These are phyloP conservation scores for Clonostachys sp. DNA, from an alignment of 2,329 filamentous ascomycete species.

Conservation along the genomic window DNA sequence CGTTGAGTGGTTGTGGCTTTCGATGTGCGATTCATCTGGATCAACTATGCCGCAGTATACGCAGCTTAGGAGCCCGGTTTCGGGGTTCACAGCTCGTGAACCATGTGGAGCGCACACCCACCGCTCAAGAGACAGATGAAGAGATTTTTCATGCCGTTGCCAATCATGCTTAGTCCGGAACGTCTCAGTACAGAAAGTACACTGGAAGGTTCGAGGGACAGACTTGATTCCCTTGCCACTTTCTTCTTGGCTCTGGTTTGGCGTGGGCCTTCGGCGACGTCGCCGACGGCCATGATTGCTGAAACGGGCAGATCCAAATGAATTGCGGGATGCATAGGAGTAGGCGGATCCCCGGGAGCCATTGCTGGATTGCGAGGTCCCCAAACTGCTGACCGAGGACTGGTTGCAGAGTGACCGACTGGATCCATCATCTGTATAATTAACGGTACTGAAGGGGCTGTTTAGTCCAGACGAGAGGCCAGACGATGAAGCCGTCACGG, in stretches of 20 bases:
- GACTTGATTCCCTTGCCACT: constrained; percentile 22
- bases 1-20: constrained; percentile 54
- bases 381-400: constrained; percentile 56
- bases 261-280: constrained; percentile 37
- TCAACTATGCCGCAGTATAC: constrained; percentile 55
- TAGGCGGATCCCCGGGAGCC: constrained; percentile 55
- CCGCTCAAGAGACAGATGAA: constrained; percentile 59
- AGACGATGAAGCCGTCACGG: constrained; percentile 49
- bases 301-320: constrained; percentile 38
- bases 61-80: constrained; percentile 52
- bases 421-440: constrained; percentile 58
- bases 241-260: constrained; percentile 25
- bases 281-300: constrained; percentile 40
- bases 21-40: constrained; percentile 50
- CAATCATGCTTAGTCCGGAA: constrained; percentile 67
- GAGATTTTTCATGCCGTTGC: constrained; percentile 66
- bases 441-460: constrained; percentile 52
- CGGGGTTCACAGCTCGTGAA: constrained; percentile 48
- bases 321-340: constrained; percentile 53
- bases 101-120: constrained; percentile 63
- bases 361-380: constrained; percentile 56
- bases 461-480: constrained; percentile 48
- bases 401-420: constrained; percentile 51
- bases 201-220: constrained; percentile 56
- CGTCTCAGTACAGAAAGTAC: constrained; percentile 65